Evolutionary conservation across 208 protist genomes (phyloP), one percentile per base, ranked within the genome.

Genomic region (Trypanosoma lewisi): DNA sequence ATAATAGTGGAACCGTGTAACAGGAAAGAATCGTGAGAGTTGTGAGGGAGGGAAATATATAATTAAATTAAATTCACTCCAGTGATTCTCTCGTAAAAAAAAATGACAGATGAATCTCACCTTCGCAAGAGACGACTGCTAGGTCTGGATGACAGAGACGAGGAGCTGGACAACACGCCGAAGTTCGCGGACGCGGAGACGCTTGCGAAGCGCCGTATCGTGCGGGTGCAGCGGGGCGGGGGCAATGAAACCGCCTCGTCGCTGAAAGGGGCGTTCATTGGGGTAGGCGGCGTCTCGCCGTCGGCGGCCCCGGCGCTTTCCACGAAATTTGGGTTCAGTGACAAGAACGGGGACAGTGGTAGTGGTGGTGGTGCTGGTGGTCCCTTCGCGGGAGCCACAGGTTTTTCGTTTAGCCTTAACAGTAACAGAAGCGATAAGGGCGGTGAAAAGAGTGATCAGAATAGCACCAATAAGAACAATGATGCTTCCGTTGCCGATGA

Each of bases 191-290:
- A 78, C 53, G 49, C 52, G 16, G 72, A 77, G 33, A 82, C 82
- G 59, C 78, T 94, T 76, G 70, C 83, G 8, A 69, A 47, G 39
- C 81, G 87, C n/a, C 83, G 83, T n/a, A 65, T 91, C 9, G 75
- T 91, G 51, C 70, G 75, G 14, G 82, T 89, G 28, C 23, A 49
- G 0, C 80, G 87, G 7, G 44, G 66, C 12, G 2, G 55, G 9
- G 34, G 33, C 1, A 45, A 48, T 16, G 50, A 41, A 33, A 42
- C 47, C n/a, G 28, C 51, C 12, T 14, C 63, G n/a, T 65, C 69
- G 8, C n/a, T 67, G 27, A 31, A 9, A 19, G 67, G 60, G 21
- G 60, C 44, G 2, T 73, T 73, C 45, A 67, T 62, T 11, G 48
- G 44, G 11, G 30, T 67, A 17, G 16, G 50, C 8, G 34, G 44